Evolutionary conservation across 1,284 basidiomycete species (phyloP), one percentile per base, ranked within the genome.

Genomic region (Stygiomarasmius scandens): DNA sequence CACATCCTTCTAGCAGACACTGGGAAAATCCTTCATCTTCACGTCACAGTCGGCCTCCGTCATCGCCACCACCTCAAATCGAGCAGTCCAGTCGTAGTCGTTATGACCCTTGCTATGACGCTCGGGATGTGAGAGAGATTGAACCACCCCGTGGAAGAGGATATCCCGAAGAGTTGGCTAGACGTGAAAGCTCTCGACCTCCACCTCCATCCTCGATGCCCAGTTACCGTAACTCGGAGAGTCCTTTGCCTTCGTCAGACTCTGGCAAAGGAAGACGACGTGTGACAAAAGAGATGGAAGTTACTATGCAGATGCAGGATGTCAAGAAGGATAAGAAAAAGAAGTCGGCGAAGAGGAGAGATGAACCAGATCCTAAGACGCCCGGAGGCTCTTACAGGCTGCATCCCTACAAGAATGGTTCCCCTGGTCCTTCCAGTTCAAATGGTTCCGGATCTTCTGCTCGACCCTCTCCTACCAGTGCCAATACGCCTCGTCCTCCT

Each of bases 391-490:
- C 67, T 62, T 71, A 70, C 55, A 54, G 61, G 27, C 36, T 32
- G 29, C 5, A 66, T 9, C 67, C 66, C 52, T 57, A 68, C 20
- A 82, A 76, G 73, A 76, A 69, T 27, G 71, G 79, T 41, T 83
- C 77, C 16, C 85, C 86, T 1, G 87, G 86, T 61, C 77, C 81
- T 19, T 71, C 74, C 41, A 87, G 84, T 66, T 87, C 85, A 2
- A 83, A 81, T 58, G 84, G 80, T 3, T 86, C 85, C 20, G 77
- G 79, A 2, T 82, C 85, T 16, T 82, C 85, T 11, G 79, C 84
- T 44, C 84, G 88, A 66, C 88, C 87, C 0, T 90, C 88, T 25
- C 89, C 89, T 2, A 87, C 82, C 5, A 82, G 77, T 57, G 81
- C 77, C 14, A 79, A 79, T 79, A 58, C 56, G 9, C 55, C 85